Conservation (phyloP, 495 filamentous ascomycete species). For the Penicillium macrosclerotiorum region DNA sequence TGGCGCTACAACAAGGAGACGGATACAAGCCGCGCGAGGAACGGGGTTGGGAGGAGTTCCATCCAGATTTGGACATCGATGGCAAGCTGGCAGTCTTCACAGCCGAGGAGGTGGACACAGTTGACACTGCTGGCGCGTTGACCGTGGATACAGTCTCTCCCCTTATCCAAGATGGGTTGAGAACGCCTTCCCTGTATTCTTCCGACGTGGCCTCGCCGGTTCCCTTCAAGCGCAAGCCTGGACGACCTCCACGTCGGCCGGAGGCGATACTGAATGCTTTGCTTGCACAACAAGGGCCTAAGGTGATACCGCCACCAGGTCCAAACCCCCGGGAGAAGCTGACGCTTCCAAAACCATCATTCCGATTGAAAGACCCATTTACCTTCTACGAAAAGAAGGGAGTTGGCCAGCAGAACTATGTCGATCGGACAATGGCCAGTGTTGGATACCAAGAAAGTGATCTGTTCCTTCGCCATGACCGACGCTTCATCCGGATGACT, state of each 20-base stretch:
- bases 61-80: slow-evolving; percentile 89
- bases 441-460: slow-evolving; percentile 95
- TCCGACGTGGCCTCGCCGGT: slow-evolving; percentile 30
- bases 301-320: slow-evolving; percentile 59
- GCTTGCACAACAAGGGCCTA: slow-evolving; percentile 55
- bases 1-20: slow-evolving; percentile 83
- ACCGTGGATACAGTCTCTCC: slow-evolving; percentile 24
- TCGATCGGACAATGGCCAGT: slow-evolving; percentile 89
- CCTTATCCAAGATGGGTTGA: slow-evolving; percentile 12
- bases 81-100: slow-evolving; percentile 71
- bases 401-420: slow-evolving; percentile 62
- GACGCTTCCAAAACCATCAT: slow-evolving; percentile 63
- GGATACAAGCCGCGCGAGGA: slow-evolving; percentile 97
- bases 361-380: slow-evolving; percentile 58
- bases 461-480: slow-evolving; percentile 73
- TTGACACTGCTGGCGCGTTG: slow-evolving; percentile 38
- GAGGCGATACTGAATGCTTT: slow-evolving; percentile 62
- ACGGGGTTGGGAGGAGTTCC: slow-evolving; percentile 94
- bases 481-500: slow-evolving; percentile 71
- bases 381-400: slow-evolving; percentile 60
- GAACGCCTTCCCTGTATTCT: slow-evolving; percentile 10
- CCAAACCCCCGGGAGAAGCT: slow-evolving; percentile 65
- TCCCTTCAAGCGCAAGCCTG: slow-evolving; percentile 57
- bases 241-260: slow-evolving; percentile 59
- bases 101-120: slow-evolving; percentile 78